These are phyloP conservation scores for Calonectria ilicicola DNA, from an alignment of 2,329 filamentous ascomycete species.

Conservation along the genomic window DNA sequence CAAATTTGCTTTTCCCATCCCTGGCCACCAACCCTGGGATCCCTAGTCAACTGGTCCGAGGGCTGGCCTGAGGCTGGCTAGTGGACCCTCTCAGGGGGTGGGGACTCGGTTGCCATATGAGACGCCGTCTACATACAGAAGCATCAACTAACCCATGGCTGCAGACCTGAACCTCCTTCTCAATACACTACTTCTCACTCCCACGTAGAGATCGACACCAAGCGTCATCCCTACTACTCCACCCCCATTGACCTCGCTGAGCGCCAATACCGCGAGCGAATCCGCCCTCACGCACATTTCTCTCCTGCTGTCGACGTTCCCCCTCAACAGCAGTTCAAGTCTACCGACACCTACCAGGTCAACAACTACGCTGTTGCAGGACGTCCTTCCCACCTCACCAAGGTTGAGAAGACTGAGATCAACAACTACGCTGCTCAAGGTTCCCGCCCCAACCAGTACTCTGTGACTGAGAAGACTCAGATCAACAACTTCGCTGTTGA, in stretches of 20 bases:
- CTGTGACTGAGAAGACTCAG: conserved; percentile 36
- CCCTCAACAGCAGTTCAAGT: conserved; percentile 48
- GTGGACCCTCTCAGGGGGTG: conserved; percentile 42
- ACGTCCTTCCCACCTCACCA: conserved; percentile 36
- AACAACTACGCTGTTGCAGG: conserved; percentile 47
- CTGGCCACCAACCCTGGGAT: conserved; percentile 31
- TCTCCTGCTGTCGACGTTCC: conserved; percentile 49
- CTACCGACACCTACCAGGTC: conserved; percentile 40
- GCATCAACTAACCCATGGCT: conserved; percentile 46
- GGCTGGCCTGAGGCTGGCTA: conserved; percentile 35
- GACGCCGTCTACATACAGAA: conserved; percentile 46
- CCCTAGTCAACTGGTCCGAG: conserved; percentile 40
- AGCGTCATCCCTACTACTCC: conserved; percentile 60
- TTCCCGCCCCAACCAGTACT: conserved; percentile 32
- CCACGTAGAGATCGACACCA: conserved; percentile 73
- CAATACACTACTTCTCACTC: conserved; percentile 68
- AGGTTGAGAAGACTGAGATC: conserved; percentile 27
- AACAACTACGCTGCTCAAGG: conserved; percentile 21
- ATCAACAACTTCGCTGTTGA: conserved; percentile 36
- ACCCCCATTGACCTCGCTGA: conserved; percentile 73
- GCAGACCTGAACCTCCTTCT: conserved; percentile 51
- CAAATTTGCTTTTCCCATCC: conserved; percentile 41
- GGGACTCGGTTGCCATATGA: conserved; percentile 46
- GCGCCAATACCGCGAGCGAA: conserved; percentile 73
- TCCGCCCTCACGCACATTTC: conserved; percentile 62